Evolutionary conservation across 2,329 filamentous ascomycete genomes (phyloP), one percentile per base, ranked within the genome.

Genomic region (Gliomastix tumulicola): DNA sequence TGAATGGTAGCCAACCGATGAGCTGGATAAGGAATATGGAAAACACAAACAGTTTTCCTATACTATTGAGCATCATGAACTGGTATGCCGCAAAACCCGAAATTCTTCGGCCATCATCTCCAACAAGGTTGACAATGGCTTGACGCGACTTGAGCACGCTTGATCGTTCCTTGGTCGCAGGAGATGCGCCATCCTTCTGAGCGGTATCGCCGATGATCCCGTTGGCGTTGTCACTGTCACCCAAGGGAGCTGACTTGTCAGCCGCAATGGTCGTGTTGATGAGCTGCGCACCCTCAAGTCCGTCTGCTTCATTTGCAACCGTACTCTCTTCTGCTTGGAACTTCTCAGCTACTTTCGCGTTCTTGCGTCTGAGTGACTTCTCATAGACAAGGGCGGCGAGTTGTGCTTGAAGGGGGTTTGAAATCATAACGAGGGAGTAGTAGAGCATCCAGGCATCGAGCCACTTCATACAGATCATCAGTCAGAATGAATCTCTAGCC

Each of bases 301-400:
- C 31, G 28, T 55, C 52, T 30, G 45, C 52, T 10, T 45, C 42
- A 25, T 59, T 52, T 8, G 51, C 32, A 59, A 63, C 45, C 27
- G 52, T 49, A 12, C 56, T 51, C 50, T 70, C 74, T 21, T 60
- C 36, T 18, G 32, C 6, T 32, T 5, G 21, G n/a, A n/a, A 7
- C 18, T 41, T 43, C 21, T 43, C 66, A 5, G 74, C 67, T 10
- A 76, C 72, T 53, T 88, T 87, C 28, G 85, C 76, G 54, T 89
- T 85, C 53, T 90, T 90, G 34, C 81, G 74, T 30, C 81, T 72
- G 68, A 88, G 77, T 0, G 83, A 75, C 55, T 92, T 92, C 41
- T 81, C 74, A 47, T 89, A 90, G 13, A 90, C 74, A 7, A 88
- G 66, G 1, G 82, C 73, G 3, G 82, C 78, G 3, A 92, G 62